Base-by-base conservation (phyloP, 345 rosid species). In the Populus davidiana region DNA sequence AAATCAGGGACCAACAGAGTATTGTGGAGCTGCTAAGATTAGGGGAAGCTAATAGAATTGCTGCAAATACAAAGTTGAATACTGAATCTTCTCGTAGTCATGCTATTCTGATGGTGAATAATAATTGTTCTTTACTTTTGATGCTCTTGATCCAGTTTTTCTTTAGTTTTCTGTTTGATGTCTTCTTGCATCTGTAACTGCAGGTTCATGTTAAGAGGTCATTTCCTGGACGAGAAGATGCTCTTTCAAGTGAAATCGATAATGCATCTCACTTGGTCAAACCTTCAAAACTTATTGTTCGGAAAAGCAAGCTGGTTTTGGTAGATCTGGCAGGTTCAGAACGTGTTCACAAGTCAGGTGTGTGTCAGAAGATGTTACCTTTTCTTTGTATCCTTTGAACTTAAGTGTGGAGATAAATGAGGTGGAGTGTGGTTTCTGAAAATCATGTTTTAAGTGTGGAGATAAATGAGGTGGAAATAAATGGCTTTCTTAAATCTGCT, bases 301-400 rank as follows among this genome's bases (percentile, higher is more conserved):
- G 82, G 47, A 78, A 31, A 70, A 82, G 85, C 77, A 82, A 82
- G 73, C 76, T 82, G 66, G 82, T 82, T 67, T 67, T 82, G n/a
- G 85, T 82, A 49, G 85, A 82, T 68, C 77, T 82, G 47, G 85
- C 85, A n/a, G 85, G 82, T 71, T 82, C 85, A 69, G 85, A 82
- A 75, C 85, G 85, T 56, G 64, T 78, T 78, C 79, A 78, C 29
- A 82, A 82, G 69, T 82, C 85, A 75, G 85, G 85, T 82, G 36
- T 18, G n/a, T 59, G 43, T 52, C 17, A 43, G 63, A 71, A 52
- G n/a, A 2, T 43, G 38, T 59, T 20, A 33, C 18, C 10, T 70
- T 69, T 41, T 23, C 13, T 3, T 41, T 1, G 13, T 4, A 25
- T 31, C n/a, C 67, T 39, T 3, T 71, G 25, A 0, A 31, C 65